A percentile compares a stretch with the other conserved stretches of the same genome.
phyloP scores from a whole-genome alignment of 2,329 filamentous ascomycete genomes.

The Diaporthe aspalathi region DNA sequence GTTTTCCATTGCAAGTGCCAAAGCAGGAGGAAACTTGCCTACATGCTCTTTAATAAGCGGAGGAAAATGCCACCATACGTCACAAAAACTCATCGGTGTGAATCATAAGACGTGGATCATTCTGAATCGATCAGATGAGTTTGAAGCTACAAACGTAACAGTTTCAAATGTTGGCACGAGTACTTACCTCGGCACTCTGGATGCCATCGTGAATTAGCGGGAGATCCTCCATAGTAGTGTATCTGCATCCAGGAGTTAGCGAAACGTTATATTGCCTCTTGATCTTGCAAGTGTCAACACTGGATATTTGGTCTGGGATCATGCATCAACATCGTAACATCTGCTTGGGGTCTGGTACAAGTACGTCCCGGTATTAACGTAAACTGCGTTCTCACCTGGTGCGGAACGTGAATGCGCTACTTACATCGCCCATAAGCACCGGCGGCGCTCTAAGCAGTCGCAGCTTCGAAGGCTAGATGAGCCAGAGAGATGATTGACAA shows the following conservation, averaged over 20 bases:
- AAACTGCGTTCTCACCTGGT: constrained; percentile 55
- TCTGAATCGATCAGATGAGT: neutral
- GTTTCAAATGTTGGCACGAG: too few species aligned
- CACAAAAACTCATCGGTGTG: neutral
- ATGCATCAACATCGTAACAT: constrained; percentile 49
- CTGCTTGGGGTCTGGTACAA: constrained; percentile 64
- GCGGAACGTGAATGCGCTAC: neutral
- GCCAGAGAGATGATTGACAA: neutral
- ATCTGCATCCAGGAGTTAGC: constrained; percentile 32
- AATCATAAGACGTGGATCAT: neutral
- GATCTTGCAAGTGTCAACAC: constrained; percentile 30
- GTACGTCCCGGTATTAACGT: constrained; percentile 67
- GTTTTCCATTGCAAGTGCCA: too few species aligned
- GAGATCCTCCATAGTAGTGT: constrained; percentile 39
- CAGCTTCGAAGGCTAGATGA: constrained; percentile 15
- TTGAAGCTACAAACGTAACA: neutral
- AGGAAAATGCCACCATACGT: neutral
- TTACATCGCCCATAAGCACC: constrained; percentile 37
- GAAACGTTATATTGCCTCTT: constrained; percentile 22
- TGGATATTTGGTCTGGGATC: neutral
- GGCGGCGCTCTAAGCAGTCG: constrained; percentile 35
- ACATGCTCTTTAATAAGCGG: neutral
- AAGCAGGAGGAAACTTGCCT: too few species aligned
- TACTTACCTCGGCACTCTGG: too few species aligned
- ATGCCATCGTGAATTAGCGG: constrained; percentile 24